Conservation (phyloP, 2,329 filamentous ascomycete species). For the Fusarium sp. region DNA sequence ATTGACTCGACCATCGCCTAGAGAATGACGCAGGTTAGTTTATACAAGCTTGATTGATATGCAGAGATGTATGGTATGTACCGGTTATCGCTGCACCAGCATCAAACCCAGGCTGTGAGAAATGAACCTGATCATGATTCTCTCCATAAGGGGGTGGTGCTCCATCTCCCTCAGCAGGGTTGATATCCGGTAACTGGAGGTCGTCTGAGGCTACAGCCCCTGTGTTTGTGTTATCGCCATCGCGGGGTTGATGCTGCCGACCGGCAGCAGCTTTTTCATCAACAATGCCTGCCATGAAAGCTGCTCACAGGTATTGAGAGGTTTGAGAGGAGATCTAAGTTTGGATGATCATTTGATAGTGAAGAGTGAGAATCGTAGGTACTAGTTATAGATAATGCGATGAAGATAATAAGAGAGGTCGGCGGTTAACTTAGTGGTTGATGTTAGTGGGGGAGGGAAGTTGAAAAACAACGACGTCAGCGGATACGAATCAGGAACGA, state of each 20-base stretch:
- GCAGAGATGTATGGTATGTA: conserved; percentile 47
- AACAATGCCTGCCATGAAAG: conserved; percentile 40
- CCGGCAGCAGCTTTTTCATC: conserved; percentile 39
- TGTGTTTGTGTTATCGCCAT: conserved; percentile 22
- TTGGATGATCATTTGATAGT: neutral
- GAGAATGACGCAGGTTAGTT: conserved; percentile 26
- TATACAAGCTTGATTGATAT: neutral
- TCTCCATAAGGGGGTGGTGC: conserved; percentile 68
- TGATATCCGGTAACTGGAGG: conserved; percentile 53
- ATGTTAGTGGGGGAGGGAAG: conserved; percentile 14
- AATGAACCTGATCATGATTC: conserved; percentile 61
- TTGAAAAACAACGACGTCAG: conserved; percentile 28
- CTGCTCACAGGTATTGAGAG: neutral
- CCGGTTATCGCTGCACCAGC: conserved; percentile 67
- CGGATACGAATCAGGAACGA: conserved; percentile 19
- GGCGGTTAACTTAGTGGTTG: neutral
- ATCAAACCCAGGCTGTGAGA: conserved; percentile 69
- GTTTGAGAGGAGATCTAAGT: neutral
- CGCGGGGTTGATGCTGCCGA: conserved; percentile 27
- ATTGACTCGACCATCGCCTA: conserved; percentile 79
- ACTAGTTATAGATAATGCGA: neutral
- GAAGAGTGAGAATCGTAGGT: neutral
- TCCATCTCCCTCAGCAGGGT: conserved; percentile 48
- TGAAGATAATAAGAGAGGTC: neutral
- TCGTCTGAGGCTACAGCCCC: conserved; percentile 50